Percentiles rank a stretch among this genome's conserved stretches.
These are phyloP conservation scores for Geranium incanum DNA, from an alignment of 441 rosid genomes.

Conservation along the genomic window DNA sequence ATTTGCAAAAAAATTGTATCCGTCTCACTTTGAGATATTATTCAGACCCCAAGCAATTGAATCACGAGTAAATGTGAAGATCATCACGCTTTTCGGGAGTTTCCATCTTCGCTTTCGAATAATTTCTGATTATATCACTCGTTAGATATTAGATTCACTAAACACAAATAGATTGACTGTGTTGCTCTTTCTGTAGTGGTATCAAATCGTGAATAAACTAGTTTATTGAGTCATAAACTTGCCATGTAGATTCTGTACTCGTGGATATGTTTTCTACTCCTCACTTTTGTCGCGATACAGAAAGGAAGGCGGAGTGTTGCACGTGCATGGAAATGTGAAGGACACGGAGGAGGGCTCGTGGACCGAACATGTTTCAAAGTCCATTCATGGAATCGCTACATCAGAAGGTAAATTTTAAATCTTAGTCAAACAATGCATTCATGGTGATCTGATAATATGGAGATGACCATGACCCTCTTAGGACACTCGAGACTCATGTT, in stretches of 20 bases:
- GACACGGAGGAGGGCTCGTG: constrained; percentile 60
- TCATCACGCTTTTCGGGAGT: neutral
- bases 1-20: neutral
- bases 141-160: neutral
- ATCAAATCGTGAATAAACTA: neutral
- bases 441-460: constrained; percentile 8
- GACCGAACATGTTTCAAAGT: constrained; percentile 46
- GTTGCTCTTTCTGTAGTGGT: neutral
- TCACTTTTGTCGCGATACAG: constrained; percentile 31
- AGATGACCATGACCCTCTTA: neutral
- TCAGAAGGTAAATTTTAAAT: constrained; percentile 46
- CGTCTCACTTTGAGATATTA: neutral
- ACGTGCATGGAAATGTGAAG: constrained; percentile 77
- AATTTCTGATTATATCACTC: neutral
- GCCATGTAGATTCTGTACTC: neutral
- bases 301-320: constrained; percentile 68
- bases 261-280: neutral
- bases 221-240: neutral
- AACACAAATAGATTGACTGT: neutral
- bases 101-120: neutral
- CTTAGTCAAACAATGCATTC: too few relatives aligned
- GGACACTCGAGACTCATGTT: neutral
- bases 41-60: neutral
- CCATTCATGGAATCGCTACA: constrained; percentile 51
- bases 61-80: neutral